Conservation (phyloP, 202 grass and related monocot genomes). For the Setaria italica region DNA sequence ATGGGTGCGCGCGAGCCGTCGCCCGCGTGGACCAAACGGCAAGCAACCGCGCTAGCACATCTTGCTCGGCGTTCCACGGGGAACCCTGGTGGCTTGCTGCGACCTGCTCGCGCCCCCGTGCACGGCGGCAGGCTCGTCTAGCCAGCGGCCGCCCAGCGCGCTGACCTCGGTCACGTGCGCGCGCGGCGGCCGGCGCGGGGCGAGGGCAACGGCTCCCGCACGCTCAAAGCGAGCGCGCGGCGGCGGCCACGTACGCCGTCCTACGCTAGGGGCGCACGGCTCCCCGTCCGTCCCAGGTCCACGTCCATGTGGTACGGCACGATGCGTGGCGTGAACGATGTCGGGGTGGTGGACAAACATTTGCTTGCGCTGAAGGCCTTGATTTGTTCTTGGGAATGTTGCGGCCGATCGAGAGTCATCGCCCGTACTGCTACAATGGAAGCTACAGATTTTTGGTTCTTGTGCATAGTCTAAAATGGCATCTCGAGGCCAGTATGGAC, state of each 20-base stretch:
- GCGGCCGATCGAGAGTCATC: background rate
- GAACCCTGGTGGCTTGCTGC: background rate
- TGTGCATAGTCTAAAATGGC: background rate
- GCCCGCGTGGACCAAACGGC: slow-evolving; percentile 47
- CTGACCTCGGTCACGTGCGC: slow-evolving; percentile 44
- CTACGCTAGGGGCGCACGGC: background rate
- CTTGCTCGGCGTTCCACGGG: background rate
- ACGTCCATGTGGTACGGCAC: background rate
- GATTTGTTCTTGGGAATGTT: slow-evolving; percentile 39
- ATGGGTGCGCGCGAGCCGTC: too few species aligned
- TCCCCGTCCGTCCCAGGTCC: background rate
- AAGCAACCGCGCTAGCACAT: slow-evolving; percentile 31
- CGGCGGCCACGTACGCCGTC: slow-evolving; percentile 23
- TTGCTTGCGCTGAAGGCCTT: slow-evolving; percentile 22
- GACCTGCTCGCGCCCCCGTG: background rate
- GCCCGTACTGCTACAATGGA: background rate
- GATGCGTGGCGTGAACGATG: background rate
- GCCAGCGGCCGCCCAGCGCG: background rate
- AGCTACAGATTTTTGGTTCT: background rate
- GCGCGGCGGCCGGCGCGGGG: background rate
- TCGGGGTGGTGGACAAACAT: slow-evolving; percentile 25
- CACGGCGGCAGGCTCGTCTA: background rate
- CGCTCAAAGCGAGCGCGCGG: slow-evolving; percentile 41
- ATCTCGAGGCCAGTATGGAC: background rate
- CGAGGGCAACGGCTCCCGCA: slow-evolving; percentile 21